Base-by-base conservation (phyloP, 768 basidiomycete genomes). In the Coprinellus micaceus region DNA sequence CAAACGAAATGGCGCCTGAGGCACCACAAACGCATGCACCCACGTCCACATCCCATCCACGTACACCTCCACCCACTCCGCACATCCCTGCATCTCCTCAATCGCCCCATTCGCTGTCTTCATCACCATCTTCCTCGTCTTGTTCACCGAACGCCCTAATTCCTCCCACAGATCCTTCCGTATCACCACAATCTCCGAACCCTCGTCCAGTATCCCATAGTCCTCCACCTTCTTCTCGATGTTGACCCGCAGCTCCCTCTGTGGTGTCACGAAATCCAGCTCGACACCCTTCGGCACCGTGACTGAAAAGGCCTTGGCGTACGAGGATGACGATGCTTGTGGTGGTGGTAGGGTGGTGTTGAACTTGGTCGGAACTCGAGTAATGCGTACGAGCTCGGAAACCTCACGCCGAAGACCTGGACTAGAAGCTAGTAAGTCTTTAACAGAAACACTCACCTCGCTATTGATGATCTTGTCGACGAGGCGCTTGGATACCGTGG, bases 101-200 rank as follows among this genome's bases (percentile, higher is more conserved):
- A 36, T 46, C 0, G 10, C 37, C 2, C 62, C 58, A 47, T 67
- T 67, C 3, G 61, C 64, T 12, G 59, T 62, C 19, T 68, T 57
- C 64, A 68, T 68, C 1, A 26, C 58, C 59, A 69, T 63, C 17
- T 30, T 28, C 9, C 53, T 40, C 24, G 49, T 44, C n/a, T 52
- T 24, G 19, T 66, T 68, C 13, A 64, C 40, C 4, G 22, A 22
- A 6, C 63, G 2, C 21, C 54, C n/a, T 44, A 58, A 17, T 56
- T 58, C 58, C 41, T 52, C 11, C 2, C 26, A 64, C 21, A 62
- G 24, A 25, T 68, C 63, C 17, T 59, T 56, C 2, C 55, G 3
- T 1, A 69, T 54, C 2, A 69, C 52, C 19, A 69, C 64, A 13
- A 68, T 67, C 41, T 69, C 63, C 7, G 61, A 67, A 17, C 65